phyloP scores from a whole-genome alignment of 2,329 filamentous ascomycete genomes.

The Alternaria triticimaculans region DNA sequence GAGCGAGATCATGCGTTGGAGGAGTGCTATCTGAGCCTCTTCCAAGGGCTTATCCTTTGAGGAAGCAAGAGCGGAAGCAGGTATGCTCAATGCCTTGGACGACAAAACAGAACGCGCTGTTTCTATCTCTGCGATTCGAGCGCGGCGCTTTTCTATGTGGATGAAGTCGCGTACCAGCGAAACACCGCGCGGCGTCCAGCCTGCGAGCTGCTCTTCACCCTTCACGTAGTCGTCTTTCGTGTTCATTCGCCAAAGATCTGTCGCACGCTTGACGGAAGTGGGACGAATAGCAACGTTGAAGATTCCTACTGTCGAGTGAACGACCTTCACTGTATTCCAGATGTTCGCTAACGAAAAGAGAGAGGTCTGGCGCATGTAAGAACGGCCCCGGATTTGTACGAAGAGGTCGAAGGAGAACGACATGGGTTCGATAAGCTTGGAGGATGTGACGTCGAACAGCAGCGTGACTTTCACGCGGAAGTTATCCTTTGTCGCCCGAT shows the following conservation, averaged over 20 bases:
- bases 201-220: slow-evolving; percentile 83
- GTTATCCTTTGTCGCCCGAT: slow-evolving; percentile 90
- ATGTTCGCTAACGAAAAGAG: slow-evolving; percentile 83
- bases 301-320: slow-evolving; percentile 84
- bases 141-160: slow-evolving; percentile 72
- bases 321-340: slow-evolving; percentile 83
- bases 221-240: slow-evolving; percentile 96
- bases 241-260: slow-evolving; percentile 95
- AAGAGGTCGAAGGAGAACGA: slow-evolving; percentile 81
- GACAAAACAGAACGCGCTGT: slow-evolving; percentile 71
- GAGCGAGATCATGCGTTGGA: slow-evolving; percentile 65
- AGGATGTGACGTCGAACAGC: slow-evolving; percentile 83
- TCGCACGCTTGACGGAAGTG: slow-evolving; percentile 86
- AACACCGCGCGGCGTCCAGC: slow-evolving; percentile 88
- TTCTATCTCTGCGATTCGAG: slow-evolving; percentile 80
- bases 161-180: slow-evolving; percentile 91
- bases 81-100: slow-evolving; percentile 52
- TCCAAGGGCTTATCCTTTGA: slow-evolving; percentile 26
- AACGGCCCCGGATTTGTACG: slow-evolving; percentile 82
- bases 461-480: slow-evolving; percentile 89
- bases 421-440: slow-evolving; percentile 86
- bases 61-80: slow-evolving; percentile 18
- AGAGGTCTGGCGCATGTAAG: slow-evolving; percentile 83
- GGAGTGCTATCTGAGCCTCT: slow-evolving; percentile 50
- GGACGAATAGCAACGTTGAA: slow-evolving; percentile 88